phyloP scores from a whole-genome alignment of 441 rosid genomes.

The Euphorbia schlechtendalii region DNA sequence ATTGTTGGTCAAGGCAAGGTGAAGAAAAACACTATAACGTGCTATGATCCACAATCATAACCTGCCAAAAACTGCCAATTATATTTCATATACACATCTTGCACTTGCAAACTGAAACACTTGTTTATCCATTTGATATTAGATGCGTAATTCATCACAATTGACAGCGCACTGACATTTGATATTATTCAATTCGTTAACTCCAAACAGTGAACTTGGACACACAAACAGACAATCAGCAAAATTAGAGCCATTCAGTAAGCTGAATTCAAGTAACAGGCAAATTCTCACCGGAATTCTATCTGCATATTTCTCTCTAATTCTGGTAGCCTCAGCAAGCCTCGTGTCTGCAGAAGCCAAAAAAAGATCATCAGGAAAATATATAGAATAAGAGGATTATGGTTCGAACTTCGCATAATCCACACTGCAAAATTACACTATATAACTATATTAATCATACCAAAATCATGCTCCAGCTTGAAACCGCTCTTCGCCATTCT shows the following conservation, averaged over 20 bases:
- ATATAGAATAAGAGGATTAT: not conserved
- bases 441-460: constrained; percentile 27
- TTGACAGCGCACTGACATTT: too few species aligned
- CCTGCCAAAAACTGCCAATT: not conserved
- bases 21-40: too few species aligned
- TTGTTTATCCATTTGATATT: too few species aligned
- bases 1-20: too few species aligned
- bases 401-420: not conserved
- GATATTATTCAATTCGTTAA: not conserved
- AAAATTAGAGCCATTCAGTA: not conserved
- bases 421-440: not conserved
- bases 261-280: not conserved
- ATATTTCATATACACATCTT: not conserved
- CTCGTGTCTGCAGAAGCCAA: constrained; percentile 46
- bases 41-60: not conserved
- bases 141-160: not conserved
- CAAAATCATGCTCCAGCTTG: constrained; percentile 72
- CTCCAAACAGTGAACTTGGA: not conserved
- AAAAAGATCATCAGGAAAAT: not conserved
- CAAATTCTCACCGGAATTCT: constrained; percentile 59
- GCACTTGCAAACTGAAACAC: not conserved
- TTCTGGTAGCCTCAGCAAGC: constrained; percentile 63
- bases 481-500: constrained; percentile 57
- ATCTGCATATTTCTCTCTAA: constrained; percentile 71
- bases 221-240: not conserved